phyloP scores from a whole-genome alignment of 2,329 filamentous ascomycete genomes.

The Plenodomus lindquistii region DNA sequence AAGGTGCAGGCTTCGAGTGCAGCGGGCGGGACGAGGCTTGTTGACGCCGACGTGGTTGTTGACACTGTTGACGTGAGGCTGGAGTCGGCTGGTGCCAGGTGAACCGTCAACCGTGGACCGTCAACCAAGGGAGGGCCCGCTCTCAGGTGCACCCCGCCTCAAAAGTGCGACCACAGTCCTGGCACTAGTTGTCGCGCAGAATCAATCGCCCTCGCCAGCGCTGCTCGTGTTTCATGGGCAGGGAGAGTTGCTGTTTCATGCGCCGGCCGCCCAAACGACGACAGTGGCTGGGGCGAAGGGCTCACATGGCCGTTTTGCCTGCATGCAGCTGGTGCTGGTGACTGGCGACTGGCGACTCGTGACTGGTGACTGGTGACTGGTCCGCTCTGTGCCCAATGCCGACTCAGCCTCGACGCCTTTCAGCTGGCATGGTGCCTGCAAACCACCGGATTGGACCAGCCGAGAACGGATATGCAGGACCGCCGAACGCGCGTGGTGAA shows the following conservation, averaged over 20 bases:
- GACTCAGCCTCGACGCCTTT: conserved; percentile 32
- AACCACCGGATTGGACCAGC: conserved; percentile 22
- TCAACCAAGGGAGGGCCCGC: neutral
- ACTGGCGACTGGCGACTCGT: conserved; percentile 12
- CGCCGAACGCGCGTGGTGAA: conserved; percentile 1
- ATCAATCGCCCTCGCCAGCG: neutral
- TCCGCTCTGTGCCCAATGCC: conserved; percentile 31
- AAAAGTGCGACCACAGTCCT: conserved; percentile 1
- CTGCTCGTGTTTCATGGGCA: neutral
- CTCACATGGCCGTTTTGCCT: conserved; percentile 25
- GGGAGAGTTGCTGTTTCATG: conserved; percentile 33
- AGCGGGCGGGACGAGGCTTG: conserved; percentile 3
- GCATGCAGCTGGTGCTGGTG: conserved; percentile 21
- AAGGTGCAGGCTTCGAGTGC: conserved; percentile 23
- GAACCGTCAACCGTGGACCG: neutral
- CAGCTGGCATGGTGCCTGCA: conserved; percentile 17
- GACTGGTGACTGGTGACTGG: conserved; percentile 14
- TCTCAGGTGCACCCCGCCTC: neutral
- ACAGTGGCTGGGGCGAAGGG: conserved; percentile 38
- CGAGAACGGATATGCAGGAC: conserved; percentile 15
- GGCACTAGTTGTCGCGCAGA: neutral
- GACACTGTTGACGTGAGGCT: neutral
- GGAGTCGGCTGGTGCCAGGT: conserved; percentile 1
- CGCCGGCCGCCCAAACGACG: conserved; percentile 16
- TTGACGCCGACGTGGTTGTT: neutral